Evolutionary conservation across 2,329 filamentous ascomycete species (phyloP).

Genomic region (Alternaria gaisen): DNA sequence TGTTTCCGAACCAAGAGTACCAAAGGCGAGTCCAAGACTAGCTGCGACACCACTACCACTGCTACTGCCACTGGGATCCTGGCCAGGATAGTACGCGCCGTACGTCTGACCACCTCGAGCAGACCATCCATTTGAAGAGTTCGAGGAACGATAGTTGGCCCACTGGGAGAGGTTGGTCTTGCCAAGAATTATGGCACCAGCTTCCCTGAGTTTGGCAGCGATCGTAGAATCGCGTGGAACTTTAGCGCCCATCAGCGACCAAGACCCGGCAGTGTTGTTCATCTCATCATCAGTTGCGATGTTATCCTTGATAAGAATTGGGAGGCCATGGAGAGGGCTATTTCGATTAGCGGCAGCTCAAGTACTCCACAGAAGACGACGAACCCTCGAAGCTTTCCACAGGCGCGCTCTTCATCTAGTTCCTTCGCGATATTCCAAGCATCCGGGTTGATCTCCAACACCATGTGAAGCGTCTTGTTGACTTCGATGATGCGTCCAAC

Average conservation of each 20-base stretch:
- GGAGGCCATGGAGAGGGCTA: constrained; percentile 69
- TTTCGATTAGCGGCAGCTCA: constrained; percentile 4
- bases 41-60: constrained; percentile 67
- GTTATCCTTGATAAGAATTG: constrained; percentile 73
- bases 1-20: constrained; percentile 69
- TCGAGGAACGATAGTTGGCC: constrained; percentile 68
- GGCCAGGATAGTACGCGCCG: constrained; percentile 67
- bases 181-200: constrained; percentile 71
- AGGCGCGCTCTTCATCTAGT: constrained; percentile 59
- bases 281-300: constrained; percentile 70
- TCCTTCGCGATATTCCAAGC: constrained; percentile 59
- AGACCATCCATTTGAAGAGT: constrained; percentile 70
- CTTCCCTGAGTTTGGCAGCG: constrained; percentile 66
- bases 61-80: constrained; percentile 61
- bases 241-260: constrained; percentile 67
- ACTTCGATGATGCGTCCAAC: constrained; percentile 61
- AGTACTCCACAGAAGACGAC: neutral
- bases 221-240: constrained; percentile 67
- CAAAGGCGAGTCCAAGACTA: constrained; percentile 67
- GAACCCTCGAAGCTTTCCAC: constrained; percentile 58
- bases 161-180: constrained; percentile 73
- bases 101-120: constrained; percentile 69
- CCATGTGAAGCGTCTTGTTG: constrained; percentile 61
- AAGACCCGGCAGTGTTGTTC: constrained; percentile 72
- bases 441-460: constrained; percentile 66